Percentiles rank a stretch among this genome's conserved stretches.
phyloP scores from a whole-genome alignment of 352 stramenopile genomes.

The Phytophthora constricta region DNA sequence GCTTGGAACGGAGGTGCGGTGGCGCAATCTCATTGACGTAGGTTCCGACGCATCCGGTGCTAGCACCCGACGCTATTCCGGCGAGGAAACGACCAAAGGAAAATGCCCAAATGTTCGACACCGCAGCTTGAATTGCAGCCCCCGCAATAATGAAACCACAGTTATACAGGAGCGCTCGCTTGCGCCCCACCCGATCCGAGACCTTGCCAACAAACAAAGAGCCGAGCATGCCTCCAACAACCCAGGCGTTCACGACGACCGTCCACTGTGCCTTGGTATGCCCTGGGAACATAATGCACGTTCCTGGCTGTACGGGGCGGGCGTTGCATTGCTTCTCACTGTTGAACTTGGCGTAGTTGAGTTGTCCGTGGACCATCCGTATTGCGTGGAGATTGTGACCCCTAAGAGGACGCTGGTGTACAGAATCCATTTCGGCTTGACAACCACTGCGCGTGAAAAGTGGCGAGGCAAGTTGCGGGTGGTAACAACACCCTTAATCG shows the following conservation, averaged over 20 bases:
- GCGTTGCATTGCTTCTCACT: slow-evolving; percentile 29
- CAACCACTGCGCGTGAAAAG: slow-evolving; percentile 19
- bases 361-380: slow-evolving; percentile 43
- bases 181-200: slow-evolving; percentile 46
- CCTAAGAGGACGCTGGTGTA: slow-evolving; percentile 33
- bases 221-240: slow-evolving; percentile 49
- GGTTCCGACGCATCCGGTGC: slow-evolving; percentile 36
- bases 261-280: slow-evolving; percentile 42
- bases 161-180: slow-evolving; percentile 40
- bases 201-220: slow-evolving; percentile 30
- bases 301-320: slow-evolving; percentile 19
- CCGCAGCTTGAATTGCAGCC: slow-evolving; percentile 38
- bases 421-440: slow-evolving; percentile 36
- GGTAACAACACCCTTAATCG: slow-evolving; percentile 22
- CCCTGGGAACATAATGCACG: slow-evolving; percentile 42
- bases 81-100: slow-evolving; percentile 51
- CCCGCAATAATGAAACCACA: slow-evolving; percentile 50
- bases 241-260: slow-evolving; percentile 46
- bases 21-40: slow-evolving; percentile 56
- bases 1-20: slow-evolving; percentile 41
- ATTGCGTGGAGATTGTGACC: slow-evolving; percentile 33
- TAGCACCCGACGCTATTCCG: slow-evolving; percentile 55
- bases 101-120: slow-evolving; percentile 48
- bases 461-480: slow-evolving; percentile 29
- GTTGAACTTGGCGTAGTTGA: slow-evolving; percentile 43